Evolutionary conservation across 2,329 filamentous ascomycete genomes (phyloP).

Genomic region (Aspergillus arachidicola): DNA sequence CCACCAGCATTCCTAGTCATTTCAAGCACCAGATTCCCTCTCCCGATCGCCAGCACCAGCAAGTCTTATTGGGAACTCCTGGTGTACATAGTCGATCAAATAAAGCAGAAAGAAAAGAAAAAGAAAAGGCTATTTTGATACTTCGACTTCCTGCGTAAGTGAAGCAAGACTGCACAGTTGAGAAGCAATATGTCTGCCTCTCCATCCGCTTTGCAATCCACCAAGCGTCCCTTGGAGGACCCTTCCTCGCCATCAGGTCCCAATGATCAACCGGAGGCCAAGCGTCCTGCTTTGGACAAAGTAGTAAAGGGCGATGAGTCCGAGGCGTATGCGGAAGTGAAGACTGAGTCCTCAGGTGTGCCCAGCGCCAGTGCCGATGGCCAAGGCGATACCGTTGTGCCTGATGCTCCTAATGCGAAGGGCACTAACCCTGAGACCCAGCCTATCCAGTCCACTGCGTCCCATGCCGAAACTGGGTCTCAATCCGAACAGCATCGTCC

Average conservation of each 20-base stretch:
- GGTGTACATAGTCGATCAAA: constrained; percentile 74
- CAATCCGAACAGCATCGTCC: constrained; percentile 50
- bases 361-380: constrained; percentile 28
- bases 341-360: constrained; percentile 22
- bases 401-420: constrained; percentile 64
- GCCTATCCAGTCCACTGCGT: constrained; percentile 60
- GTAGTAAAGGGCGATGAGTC: constrained; percentile 67
- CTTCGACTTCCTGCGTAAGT: constrained; percentile 51
- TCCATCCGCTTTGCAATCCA: constrained; percentile 51
- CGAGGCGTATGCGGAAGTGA: constrained; percentile 33
- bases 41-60: constrained; percentile 68
- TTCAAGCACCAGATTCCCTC: constrained; percentile 44
- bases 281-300: constrained; percentile 95
- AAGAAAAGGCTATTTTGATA: constrained; percentile 47
- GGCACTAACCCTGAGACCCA: constrained; percentile 55
- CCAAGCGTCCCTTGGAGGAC: constrained; percentile 94
- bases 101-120: constrained; percentile 56
- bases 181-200: constrained; percentile 69
- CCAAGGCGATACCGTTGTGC: constrained; percentile 70
- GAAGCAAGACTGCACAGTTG: constrained; percentile 35
- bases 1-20: constrained; percentile 30
- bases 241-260: constrained; percentile 90
- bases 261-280: constrained; percentile 93
- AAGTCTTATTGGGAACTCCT: constrained; percentile 88
- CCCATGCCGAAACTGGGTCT: constrained; percentile 53